Evolutionary conservation across 768 basidiomycete species (phyloP).

Genomic region (Clavaria fumosa): DNA sequence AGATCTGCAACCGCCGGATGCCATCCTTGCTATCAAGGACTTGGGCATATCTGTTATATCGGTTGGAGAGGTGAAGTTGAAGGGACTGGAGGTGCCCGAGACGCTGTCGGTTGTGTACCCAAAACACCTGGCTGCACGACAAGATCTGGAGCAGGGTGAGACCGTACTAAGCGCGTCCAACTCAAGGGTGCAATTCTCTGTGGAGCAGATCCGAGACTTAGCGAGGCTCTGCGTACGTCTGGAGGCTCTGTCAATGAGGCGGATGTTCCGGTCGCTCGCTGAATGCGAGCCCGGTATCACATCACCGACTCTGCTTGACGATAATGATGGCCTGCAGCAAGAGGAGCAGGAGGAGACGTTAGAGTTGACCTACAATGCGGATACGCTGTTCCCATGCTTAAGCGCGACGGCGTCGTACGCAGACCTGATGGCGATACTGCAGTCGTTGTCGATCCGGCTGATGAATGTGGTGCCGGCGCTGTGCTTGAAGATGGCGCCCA

Average conservation of each 20-base stretch:
- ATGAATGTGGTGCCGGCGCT: slow-evolving; percentile 47
- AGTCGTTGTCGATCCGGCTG: slow-evolving; percentile 59
- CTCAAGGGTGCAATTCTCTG: slow-evolving; percentile 47
- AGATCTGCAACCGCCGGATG: slow-evolving; percentile 36
- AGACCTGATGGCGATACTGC: slow-evolving; percentile 61
- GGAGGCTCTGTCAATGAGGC: slow-evolving; percentile 54
- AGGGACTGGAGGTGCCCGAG: slow-evolving; percentile 89
- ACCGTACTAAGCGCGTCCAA: slow-evolving; percentile 20
- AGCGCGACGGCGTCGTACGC: slow-evolving; percentile 53
- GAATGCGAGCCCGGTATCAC: slow-evolving; percentile 32
- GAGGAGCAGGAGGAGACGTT: slow-evolving; percentile 16
- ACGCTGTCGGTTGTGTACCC: slow-evolving; percentile 78
- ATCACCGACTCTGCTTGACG: slow-evolving; percentile 13
- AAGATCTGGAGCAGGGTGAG: slow-evolving; percentile 33
- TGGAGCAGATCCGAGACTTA: slow-evolving; percentile 62
- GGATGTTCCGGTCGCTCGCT: slow-evolving; percentile 37
- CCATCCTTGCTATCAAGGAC: slow-evolving; percentile 59
- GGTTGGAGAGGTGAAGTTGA: slow-evolving; percentile 86
- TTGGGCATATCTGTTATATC: slow-evolving; percentile 54
- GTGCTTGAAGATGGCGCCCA: slow-evolving; percentile 15
- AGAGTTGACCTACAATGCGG: slow-evolving; percentile 43
- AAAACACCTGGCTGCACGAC: slow-evolving; percentile 49
- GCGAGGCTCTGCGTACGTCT: slow-evolving; percentile 61
- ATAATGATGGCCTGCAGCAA: slow-evolving; percentile 16
- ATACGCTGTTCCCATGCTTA: slow-evolving; percentile 52